phyloP scores from a whole-genome alignment of 768 basidiomycete genomes.

The Rhodotorula babjevae region DNA sequence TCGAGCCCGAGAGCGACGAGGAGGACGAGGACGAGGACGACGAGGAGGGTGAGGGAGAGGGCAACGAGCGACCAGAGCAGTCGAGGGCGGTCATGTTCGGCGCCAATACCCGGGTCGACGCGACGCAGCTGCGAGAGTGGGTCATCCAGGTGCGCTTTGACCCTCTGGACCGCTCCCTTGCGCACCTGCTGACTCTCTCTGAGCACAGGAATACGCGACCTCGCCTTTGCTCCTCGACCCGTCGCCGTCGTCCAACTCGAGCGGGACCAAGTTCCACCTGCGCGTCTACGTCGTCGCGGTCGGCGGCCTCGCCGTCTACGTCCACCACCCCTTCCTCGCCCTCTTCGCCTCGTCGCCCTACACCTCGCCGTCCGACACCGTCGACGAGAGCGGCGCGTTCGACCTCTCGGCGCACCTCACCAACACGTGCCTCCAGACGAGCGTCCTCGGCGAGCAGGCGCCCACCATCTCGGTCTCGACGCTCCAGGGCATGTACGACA shows the following conservation, averaged over 20 bases:
- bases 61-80: background rate
- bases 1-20: conserved; percentile 54
- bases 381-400: conserved; percentile 38
- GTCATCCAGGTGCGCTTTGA: conserved; percentile 72
- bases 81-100: conserved; percentile 37
- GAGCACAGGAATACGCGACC: conserved; percentile 71
- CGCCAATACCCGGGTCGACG: conserved; percentile 56
- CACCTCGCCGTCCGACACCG: conserved; percentile 23
- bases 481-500: conserved; percentile 45
- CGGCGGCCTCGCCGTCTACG: conserved; percentile 62
- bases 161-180: background rate
- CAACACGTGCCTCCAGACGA: conserved; percentile 79
- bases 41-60: conserved; percentile 16
- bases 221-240: conserved; percentile 75
- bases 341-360: conserved; percentile 80
- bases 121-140: conserved; percentile 88
- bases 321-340: conserved; percentile 77
- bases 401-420: conserved; percentile 76
- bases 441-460: conserved; percentile 59
- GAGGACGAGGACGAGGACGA: conserved; percentile 38
- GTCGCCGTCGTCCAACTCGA: background rate
- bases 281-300: conserved; percentile 63
- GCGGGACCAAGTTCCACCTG: conserved; percentile 72
- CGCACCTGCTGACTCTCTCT: background rate
- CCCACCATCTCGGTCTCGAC: conserved; percentile 52